Conservation (phyloP, 2,329 filamentous ascomycete species). For the Ceratocystis eucalypticola region DNA sequence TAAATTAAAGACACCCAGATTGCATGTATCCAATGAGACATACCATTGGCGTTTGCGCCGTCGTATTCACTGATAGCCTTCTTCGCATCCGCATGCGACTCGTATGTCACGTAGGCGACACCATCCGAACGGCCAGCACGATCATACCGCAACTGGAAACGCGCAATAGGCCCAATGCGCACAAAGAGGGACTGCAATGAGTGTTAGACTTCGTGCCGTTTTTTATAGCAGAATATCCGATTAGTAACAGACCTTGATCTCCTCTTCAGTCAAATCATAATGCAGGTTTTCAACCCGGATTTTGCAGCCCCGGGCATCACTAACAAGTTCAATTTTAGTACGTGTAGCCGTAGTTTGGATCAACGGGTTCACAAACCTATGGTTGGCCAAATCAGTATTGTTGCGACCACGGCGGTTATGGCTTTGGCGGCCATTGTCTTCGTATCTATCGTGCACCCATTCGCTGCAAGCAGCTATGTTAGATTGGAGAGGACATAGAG, state of each 20-base stretch:
- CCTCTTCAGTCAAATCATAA: conserved; percentile 76
- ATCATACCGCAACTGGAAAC: conserved; percentile 66
- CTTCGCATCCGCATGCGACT: conserved; percentile 53
- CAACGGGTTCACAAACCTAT: conserved; percentile 12
- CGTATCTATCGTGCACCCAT: conserved; percentile 88
- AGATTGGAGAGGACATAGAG: not conserved
- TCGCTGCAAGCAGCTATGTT: conserved; percentile 41
- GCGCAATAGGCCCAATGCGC: conserved; percentile 58
- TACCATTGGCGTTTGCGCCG: conserved; percentile 77
- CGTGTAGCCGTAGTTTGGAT: not conserved
- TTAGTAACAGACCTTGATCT: conserved; percentile 50
- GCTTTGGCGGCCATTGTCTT: conserved; percentile 49
- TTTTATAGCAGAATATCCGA: not conserved
- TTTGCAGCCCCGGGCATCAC: conserved; percentile 49
- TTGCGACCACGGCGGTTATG: conserved; percentile 32
- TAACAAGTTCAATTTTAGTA: conserved; percentile 22
- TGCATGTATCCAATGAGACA: conserved; percentile 17
- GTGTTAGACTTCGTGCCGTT: not conserved
- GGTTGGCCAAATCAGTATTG: conserved; percentile 21
- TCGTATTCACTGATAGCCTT: conserved; percentile 69
- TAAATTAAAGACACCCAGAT: not conserved
- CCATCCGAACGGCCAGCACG: conserved; percentile 80
- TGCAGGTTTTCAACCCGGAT: conserved; percentile 81
- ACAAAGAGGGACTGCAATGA: conserved; percentile 43
- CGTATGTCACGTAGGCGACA: conserved; percentile 71